phyloP scores from a whole-genome alignment of 768 basidiomycete genomes.

The Lactifluus echinatus region DNA sequence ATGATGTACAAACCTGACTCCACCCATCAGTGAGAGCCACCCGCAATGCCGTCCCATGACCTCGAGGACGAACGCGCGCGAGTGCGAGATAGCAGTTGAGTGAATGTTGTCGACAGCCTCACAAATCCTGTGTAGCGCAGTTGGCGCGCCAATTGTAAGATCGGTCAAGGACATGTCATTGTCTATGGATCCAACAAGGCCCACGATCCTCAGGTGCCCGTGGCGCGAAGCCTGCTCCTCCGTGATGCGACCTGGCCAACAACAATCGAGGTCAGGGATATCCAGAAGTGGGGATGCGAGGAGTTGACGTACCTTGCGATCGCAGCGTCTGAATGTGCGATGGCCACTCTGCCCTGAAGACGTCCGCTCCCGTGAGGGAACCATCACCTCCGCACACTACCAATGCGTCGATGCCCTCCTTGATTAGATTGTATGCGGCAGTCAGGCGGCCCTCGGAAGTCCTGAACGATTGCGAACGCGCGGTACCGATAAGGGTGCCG shows the following conservation, averaged over 20 bases:
- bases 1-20: constrained; percentile 56
- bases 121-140: constrained; percentile 93
- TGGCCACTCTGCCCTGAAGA: constrained; percentile 93
- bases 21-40: constrained; percentile 94
- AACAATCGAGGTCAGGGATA: neutral
- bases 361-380: constrained; percentile 90
- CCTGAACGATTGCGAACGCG: constrained; percentile 76
- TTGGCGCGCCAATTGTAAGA: constrained; percentile 92
- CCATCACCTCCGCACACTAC: constrained; percentile 98
- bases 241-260: constrained; percentile 55
- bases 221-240: constrained; percentile 61
- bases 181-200: constrained; percentile 98
- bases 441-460: constrained; percentile 80
- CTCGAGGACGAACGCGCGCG: constrained; percentile 94
- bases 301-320: constrained; percentile 40
- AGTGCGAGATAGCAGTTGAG: constrained; percentile 92
- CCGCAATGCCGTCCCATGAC: constrained; percentile 99
- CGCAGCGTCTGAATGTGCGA: constrained; percentile 63
- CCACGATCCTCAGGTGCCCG: constrained; percentile 87
- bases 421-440: constrained; percentile 87
- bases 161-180: constrained; percentile 99
- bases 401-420: constrained; percentile 94
- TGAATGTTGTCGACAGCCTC: constrained; percentile 98
- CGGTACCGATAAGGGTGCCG: constrained; percentile 94
- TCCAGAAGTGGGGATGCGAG: neutral